Percentiles rank a stretch among this genome's conserved stretches.
phyloP scores from a whole-genome alignment of 306 rosid species.

The Ziziphus jujuba region DNA sequence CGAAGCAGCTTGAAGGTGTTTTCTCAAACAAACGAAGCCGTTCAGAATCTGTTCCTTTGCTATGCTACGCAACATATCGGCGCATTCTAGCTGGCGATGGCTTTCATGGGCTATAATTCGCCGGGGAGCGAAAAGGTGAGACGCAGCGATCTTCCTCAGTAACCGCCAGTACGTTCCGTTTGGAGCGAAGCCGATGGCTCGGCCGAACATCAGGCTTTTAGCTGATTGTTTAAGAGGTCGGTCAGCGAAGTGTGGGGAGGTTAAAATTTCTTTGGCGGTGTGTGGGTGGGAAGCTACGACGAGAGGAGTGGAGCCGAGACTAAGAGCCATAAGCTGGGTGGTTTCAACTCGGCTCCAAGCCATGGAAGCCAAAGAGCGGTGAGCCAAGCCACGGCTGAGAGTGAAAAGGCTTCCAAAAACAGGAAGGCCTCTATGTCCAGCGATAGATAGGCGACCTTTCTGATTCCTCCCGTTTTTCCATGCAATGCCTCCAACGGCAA shows the following conservation, averaged over 20 bases:
- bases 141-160: conserved; percentile 42
- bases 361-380: conserved; percentile 46
- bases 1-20: conserved; percentile 42
- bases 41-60: conserved; percentile 11
- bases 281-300: conserved; percentile 47
- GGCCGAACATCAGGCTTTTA: conserved; percentile 43
- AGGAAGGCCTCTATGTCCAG: conserved; percentile 46
- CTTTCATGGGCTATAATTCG: conserved; percentile 45
- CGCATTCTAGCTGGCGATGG: conserved; percentile 43
- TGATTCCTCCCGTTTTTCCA: conserved; percentile 47
- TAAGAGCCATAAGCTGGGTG: conserved; percentile 50
- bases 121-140: conserved; percentile 51
- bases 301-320: conserved; percentile 53
- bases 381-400: conserved; percentile 44
- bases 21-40: conserved; percentile 21
- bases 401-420: conserved; percentile 44
- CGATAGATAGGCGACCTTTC: conserved; percentile 32
- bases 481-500: conserved; percentile 45
- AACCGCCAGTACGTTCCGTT: conserved; percentile 57
- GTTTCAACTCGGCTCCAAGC: conserved; percentile 19
- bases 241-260: conserved; percentile 50
- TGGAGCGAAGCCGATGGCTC: conserved; percentile 67
- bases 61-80: conserved; percentile 33
- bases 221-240: conserved; percentile 59
- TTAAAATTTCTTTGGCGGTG: conserved; percentile 44